phyloP scores from a whole-genome alignment of 352 stramenopile species.

The Paralagenidium karlingii region DNA sequence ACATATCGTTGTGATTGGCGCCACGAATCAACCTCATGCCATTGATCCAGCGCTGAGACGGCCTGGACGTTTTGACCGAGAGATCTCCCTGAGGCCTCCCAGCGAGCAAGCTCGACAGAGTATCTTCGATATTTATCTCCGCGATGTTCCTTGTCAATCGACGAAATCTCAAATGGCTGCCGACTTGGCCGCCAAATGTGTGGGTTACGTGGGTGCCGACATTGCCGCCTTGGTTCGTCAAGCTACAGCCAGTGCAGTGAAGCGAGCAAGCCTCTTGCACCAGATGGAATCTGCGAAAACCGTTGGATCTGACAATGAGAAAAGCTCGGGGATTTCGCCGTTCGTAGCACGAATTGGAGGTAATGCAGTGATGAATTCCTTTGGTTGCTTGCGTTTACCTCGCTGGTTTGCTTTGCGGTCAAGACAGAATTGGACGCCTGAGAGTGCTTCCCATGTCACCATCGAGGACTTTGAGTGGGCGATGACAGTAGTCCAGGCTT shows the following conservation, averaged over 20 bases:
- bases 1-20: constrained; percentile 91
- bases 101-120: constrained; percentile 18
- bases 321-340: neutral
- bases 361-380: too few relatives aligned
- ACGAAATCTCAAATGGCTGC: neutral
- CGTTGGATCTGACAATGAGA: neutral
- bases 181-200: constrained; percentile 23
- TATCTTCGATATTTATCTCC: constrained; percentile 56
- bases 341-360: too few relatives aligned
- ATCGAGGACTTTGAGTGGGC: constrained; percentile 65
- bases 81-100: constrained; percentile 52
- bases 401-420: too few relatives aligned
- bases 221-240: constrained; percentile 68
- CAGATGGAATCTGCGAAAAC: too few relatives aligned
- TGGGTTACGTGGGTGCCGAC: constrained; percentile 74
- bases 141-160: constrained; percentile 14
- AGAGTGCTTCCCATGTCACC: constrained; percentile 33
- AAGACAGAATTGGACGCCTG: too few relatives aligned
- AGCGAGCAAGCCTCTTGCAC: too few relatives aligned
- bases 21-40: constrained; percentile 90
- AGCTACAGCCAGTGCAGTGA: constrained; percentile 44
- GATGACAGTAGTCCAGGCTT: constrained; percentile 52
- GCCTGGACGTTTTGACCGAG: constrained; percentile 68
- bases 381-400: too few relatives aligned
- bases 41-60: constrained; percentile 76